Evolutionary conservation across 148 eudicot genomes (phyloP).

Genomic region (Rhododendron williamsianum): DNA sequence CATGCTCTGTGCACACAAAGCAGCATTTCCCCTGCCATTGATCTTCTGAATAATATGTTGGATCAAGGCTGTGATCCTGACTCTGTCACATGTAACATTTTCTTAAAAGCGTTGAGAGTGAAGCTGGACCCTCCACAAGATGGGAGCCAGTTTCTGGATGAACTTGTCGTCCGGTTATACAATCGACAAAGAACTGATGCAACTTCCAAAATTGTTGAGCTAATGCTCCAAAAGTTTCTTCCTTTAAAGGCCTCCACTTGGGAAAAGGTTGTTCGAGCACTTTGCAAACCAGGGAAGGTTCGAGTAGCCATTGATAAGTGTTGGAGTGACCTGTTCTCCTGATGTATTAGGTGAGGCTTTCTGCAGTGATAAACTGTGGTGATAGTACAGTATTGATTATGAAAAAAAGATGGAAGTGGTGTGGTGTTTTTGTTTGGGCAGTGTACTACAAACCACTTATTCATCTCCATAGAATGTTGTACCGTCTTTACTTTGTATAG

Average conservation of each 20-base stretch:
- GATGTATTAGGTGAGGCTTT: conserved; percentile 6
- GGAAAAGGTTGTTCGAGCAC: conserved; percentile 52
- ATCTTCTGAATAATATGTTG: conserved; percentile 70
- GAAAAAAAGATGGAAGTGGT: not conserved
- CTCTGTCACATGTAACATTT: conserved; percentile 57
- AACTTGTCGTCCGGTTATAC: conserved; percentile 30
- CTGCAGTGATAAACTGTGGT: not conserved
- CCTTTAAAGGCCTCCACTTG: conserved; percentile 60
- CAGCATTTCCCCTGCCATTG: conserved; percentile 57
- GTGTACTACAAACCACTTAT: not conserved
- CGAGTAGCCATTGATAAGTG: conserved; percentile 46
- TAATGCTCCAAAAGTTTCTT: conserved; percentile 71
- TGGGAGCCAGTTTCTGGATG: conserved; percentile 20
- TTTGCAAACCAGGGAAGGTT: conserved; percentile 54
- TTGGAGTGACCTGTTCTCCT: conserved; percentile 49
- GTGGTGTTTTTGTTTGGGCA: not conserved
- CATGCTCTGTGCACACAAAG: conserved; percentile 53
- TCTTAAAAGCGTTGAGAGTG: conserved; percentile 54
- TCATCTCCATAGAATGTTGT: not conserved
- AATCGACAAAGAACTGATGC: conserved; percentile 44
- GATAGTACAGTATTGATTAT: not conserved
- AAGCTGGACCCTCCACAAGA: conserved; percentile 40
- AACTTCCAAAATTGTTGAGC: conserved; percentile 55
- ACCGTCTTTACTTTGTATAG: not conserved
- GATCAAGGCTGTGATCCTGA: conserved; percentile 82